Evolutionary conservation across 148 eudicot genomes (phyloP).

Genomic region (Camellia granthamiana): DNA sequence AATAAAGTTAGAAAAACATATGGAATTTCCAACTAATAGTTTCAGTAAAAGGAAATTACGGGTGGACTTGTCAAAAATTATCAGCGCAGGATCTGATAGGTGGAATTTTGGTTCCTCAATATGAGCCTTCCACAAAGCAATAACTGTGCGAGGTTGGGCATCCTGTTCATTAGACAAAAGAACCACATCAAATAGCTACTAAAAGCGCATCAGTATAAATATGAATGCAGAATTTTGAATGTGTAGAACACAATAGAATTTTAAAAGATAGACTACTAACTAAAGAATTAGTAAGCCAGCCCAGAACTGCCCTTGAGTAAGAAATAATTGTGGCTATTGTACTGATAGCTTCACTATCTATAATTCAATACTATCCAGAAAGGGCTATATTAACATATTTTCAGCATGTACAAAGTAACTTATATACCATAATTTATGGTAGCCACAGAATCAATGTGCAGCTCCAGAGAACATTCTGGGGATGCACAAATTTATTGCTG

Average conservation of each 20-base stretch:
- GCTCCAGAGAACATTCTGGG: too few species aligned
- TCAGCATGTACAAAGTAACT: too few species aligned
- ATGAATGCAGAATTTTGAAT: not conserved
- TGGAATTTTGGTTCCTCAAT: conserved; percentile 52
- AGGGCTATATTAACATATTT: too few species aligned
- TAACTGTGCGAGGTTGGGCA: conserved; percentile 45
- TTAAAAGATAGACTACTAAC: too few species aligned
- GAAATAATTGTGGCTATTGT: too few species aligned
- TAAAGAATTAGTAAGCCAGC: too few species aligned
- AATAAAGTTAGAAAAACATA: not conserved
- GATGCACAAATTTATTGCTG: too few species aligned
- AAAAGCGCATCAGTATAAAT: not conserved
- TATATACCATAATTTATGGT: too few species aligned
- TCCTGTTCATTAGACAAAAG: conserved; percentile 38
- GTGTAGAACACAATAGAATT: not conserved
- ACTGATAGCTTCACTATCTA: too few species aligned
- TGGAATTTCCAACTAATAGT: not conserved
- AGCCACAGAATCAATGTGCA: too few species aligned
- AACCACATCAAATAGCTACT: not conserved
- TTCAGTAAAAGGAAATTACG: conserved; percentile 27
- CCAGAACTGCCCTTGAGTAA: too few species aligned
- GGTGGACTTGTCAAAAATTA: conserved; percentile 35
- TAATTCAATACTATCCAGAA: too few species aligned
- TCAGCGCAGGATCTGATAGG: conserved; percentile 43
- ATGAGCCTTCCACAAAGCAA: conserved; percentile 50